These are phyloP conservation scores for Phialophora chinensis DNA, from an alignment of 2,329 filamentous ascomycete species.

Conservation along the genomic window DNA sequence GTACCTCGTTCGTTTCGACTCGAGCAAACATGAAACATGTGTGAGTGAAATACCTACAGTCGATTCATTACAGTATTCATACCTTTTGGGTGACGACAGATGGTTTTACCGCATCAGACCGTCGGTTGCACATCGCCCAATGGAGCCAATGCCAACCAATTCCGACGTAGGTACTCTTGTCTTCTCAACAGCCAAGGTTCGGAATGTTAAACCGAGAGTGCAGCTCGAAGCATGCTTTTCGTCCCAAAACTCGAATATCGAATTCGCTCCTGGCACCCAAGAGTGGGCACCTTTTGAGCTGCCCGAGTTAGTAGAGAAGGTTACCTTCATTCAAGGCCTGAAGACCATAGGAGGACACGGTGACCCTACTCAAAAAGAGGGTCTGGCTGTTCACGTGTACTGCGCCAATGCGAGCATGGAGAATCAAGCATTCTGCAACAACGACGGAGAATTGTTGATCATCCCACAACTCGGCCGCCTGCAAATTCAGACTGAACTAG, in stretches of 20 bases:
- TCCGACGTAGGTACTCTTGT: too few relatives aligned
- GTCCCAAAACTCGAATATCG: conserved; percentile 59
- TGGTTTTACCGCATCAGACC: conserved; percentile 64
- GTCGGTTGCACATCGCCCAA: conserved; percentile 57
- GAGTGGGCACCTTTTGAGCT: conserved; percentile 65
- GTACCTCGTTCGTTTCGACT: conserved; percentile 64
- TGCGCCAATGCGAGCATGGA: conserved; percentile 63
- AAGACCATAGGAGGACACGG: conserved; percentile 63
- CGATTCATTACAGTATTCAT: too few relatives aligned
- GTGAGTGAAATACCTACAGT: too few relatives aligned
- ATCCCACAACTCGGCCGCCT: conserved; percentile 68
- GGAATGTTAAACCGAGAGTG: too few relatives aligned
- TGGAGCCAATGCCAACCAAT: background rate
- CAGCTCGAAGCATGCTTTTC: conserved; percentile 44
- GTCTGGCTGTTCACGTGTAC: conserved; percentile 62
- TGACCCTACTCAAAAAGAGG: conserved; percentile 62
- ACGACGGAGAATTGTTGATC: conserved; percentile 71
- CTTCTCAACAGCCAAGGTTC: too few relatives aligned
- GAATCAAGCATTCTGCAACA: conserved; percentile 62
- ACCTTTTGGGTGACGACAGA: too few relatives aligned
- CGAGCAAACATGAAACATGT: conserved; percentile 63
- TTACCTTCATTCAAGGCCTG: conserved; percentile 62
- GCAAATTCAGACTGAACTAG: conserved; percentile 72
- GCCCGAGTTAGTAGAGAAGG: conserved; percentile 51
- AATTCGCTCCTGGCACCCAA: conserved; percentile 62